Conservation (phyloP, 106 monocot species). For the Apostasia shenzhenica region DNA sequence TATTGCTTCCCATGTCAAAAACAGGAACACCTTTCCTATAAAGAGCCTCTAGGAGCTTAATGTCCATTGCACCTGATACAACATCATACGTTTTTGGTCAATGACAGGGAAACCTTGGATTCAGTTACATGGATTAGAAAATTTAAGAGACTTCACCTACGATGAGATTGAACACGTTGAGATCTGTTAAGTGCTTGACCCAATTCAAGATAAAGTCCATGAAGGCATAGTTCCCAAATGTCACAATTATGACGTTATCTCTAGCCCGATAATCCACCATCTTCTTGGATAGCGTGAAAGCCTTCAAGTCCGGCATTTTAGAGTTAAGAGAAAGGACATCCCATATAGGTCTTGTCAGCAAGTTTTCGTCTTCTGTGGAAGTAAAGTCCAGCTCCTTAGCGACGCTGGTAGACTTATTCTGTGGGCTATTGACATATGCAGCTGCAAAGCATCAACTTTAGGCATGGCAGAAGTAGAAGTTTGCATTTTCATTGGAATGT, state of each 20-base stretch:
- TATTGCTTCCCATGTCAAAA: slow-evolving; percentile 88
- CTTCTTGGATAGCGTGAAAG: slow-evolving; percentile 65
- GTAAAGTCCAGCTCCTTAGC: background rate
- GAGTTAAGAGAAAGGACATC: slow-evolving; percentile 33
- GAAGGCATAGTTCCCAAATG: slow-evolving; percentile 93
- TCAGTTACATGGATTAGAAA: background rate
- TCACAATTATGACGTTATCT: slow-evolving; percentile 78
- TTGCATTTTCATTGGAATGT: background rate
- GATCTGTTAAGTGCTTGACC: slow-evolving; percentile 88
- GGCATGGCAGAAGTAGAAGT: background rate
- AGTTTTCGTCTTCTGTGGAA: slow-evolving; percentile 1
- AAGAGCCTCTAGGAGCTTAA: slow-evolving; percentile 65
- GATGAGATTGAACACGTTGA: slow-evolving; percentile 74
- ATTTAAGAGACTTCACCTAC: slow-evolving; percentile 50
- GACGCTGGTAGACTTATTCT: background rate
- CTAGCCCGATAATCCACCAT: slow-evolving; percentile 46
- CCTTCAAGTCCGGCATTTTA: slow-evolving; percentile 46
- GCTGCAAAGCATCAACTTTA: slow-evolving; percentile 1
- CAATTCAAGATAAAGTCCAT: slow-evolving; percentile 91
- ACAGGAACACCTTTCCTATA: slow-evolving; percentile 96
- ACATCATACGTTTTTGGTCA: background rate
- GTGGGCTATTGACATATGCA: background rate
- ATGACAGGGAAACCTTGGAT: background rate
- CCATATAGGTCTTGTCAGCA: slow-evolving; percentile 60
- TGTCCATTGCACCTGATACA: slow-evolving; percentile 74